phyloP scores from a whole-genome alignment of 768 basidiomycete species.

The Amanita inopinata region DNA sequence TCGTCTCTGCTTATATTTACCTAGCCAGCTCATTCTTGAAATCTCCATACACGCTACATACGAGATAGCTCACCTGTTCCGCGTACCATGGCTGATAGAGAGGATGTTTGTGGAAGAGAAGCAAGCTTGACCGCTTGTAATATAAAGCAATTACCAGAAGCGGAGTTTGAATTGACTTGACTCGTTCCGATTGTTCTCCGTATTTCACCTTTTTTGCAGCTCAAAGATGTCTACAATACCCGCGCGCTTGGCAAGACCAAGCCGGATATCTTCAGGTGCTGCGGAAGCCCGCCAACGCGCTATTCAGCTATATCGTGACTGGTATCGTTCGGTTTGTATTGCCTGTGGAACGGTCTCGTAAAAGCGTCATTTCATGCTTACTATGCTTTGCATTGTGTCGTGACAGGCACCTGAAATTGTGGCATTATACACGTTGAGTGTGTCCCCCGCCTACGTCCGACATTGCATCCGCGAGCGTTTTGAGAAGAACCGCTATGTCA shows the following conservation, averaged over 20 bases:
- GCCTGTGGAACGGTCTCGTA: too few relatives aligned
- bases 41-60: background rate
- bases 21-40: slow-evolving; percentile 21
- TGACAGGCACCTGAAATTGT: slow-evolving; percentile 86
- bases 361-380: too few relatives aligned
- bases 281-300: slow-evolving; percentile 60
- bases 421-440: slow-evolving; percentile 69
- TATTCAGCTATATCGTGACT: slow-evolving; percentile 79
- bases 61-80: slow-evolving; percentile 30
- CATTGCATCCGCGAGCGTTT: slow-evolving; percentile 79
- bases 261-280: slow-evolving; percentile 44
- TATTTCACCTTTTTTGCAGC: background rate
- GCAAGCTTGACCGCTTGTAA: slow-evolving; percentile 8
- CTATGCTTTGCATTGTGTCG: slow-evolving; percentile 3
- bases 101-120: slow-evolving; percentile 8
- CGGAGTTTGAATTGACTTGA: slow-evolving; percentile 18
- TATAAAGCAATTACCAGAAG: slow-evolving; percentile 12
- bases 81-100: slow-evolving; percentile 31
- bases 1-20: slow-evolving; percentile 80
- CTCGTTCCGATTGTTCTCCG: background rate
- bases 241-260: slow-evolving; percentile 68
- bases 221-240: slow-evolving; percentile 67
- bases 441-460: slow-evolving; percentile 70
- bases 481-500: slow-evolving; percentile 75
- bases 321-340: slow-evolving; percentile 80